Base-by-base conservation (phyloP, 768 basidiomycete genomes). In the Hericium alpestre region DNA sequence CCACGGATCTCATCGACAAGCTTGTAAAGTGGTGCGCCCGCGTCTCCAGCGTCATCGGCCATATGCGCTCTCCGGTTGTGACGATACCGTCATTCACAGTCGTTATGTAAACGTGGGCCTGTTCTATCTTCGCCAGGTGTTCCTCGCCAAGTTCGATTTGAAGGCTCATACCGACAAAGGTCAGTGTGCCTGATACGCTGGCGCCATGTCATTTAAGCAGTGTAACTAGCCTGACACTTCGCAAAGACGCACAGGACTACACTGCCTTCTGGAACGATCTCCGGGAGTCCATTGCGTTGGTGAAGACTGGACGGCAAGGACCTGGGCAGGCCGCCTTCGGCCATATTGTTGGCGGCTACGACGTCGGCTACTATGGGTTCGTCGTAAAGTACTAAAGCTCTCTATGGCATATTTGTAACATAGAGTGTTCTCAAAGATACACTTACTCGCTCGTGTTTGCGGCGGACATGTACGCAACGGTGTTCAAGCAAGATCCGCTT, bases 401-500 rank as follows among this genome's bases (percentile, higher is more conserved):
- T 32, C 32, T 32, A 7, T 32, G 32, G 8, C 1, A 8, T 32
- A 32, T 32, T 4, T 7, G 0, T 0, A 32, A 32, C 32, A 32
- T 0, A 32, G 32, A 6, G 32, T 9, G 7, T 32, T 10, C 6
- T 32, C 32, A 32, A 32, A 32, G 32, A 32, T 32, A 80, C 47
- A 43, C 13, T 3, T 92, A 89, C 62, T 88, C 86, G 13, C 76
- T 88, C 16, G 78, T 79, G 32, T 82, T 81, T 63, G 76, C 79
- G 0, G 69, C 74, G 37, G 81, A 82, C 68, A 81, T 80, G 79
- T 83, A 79, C 59, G 69, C 79, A 20, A 86, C 88, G 2, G 79
- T 92, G n/a, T 93, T 93, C 74, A 84, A 87, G 65, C 73, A 75
- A 25, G 86, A 88, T 63, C 90, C 90, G 20, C 74, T 93, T 57